Percentiles rank a stretch among this genome's conserved stretches.
Conservation (phyloP, 2,329 filamentous ascomycete genomes). For the Thyridium curvatum region DNA sequence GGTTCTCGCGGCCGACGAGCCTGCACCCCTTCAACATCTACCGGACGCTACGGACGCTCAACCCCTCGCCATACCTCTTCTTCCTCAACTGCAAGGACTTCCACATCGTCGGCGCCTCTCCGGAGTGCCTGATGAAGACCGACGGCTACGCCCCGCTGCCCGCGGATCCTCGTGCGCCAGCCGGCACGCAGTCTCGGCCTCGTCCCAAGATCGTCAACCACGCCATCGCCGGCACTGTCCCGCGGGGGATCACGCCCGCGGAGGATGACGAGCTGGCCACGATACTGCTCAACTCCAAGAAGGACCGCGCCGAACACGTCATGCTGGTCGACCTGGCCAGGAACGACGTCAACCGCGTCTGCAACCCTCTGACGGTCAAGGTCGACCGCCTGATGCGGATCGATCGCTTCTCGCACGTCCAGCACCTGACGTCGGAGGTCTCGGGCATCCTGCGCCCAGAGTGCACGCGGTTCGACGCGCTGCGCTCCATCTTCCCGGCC, state of each 20-base stretch:
- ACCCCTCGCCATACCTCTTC: slow-evolving; percentile 95
- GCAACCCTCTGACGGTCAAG: slow-evolving; percentile 80
- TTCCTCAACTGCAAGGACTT: slow-evolving; percentile 89
- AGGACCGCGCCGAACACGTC: slow-evolving; percentile 91
- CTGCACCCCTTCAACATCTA: slow-evolving; percentile 98
- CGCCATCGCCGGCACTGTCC: slow-evolving; percentile 93
- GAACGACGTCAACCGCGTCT: slow-evolving; percentile 95
- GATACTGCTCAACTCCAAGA: slow-evolving; percentile 72
- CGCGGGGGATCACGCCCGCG: slow-evolving; percentile 71
- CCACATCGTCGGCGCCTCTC: slow-evolving; percentile 90
- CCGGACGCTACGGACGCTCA: slow-evolving; percentile 91
- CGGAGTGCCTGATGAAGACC: slow-evolving; percentile 89
- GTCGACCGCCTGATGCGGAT: slow-evolving; percentile 94
- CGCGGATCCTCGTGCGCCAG: slow-evolving; percentile 11
- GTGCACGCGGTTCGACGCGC: slow-evolving; percentile 90
- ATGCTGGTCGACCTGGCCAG: slow-evolving; percentile 96
- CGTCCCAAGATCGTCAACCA: slow-evolving; percentile 75
- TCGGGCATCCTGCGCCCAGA: slow-evolving; percentile 78
- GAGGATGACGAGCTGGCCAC: slow-evolving; percentile 77
- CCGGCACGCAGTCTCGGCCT: slow-evolving; percentile 7
- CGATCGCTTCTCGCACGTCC: slow-evolving; percentile 92
- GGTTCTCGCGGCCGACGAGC: slow-evolving; percentile 80
- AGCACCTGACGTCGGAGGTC: slow-evolving; percentile 94
- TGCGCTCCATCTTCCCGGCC: slow-evolving; percentile 93
- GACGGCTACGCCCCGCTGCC: slow-evolving; percentile 52